A percentile compares a stretch with the other conserved stretches of the same genome.
These are phyloP conservation scores for Aspergillus alliaceus DNA, from an alignment of 2,329 filamentous ascomycete genomes.

Conservation along the genomic window DNA sequence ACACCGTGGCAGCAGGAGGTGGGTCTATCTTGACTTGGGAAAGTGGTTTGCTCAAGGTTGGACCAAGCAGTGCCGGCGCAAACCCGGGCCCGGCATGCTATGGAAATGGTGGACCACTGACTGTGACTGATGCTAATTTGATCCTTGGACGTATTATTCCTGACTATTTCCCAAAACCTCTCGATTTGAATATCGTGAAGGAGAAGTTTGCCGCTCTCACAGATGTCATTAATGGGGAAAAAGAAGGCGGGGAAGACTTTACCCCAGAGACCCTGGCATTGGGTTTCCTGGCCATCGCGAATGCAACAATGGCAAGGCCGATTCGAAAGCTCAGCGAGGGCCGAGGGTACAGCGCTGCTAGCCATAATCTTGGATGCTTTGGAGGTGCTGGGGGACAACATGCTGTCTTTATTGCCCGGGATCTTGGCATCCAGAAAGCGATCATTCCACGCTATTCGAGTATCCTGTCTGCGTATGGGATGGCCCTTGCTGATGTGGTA, in stretches of 20 bases:
- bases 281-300: conserved; percentile 43
- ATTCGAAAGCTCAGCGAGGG: conserved; percentile 90
- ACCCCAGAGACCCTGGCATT: conserved; percentile 69
- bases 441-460: conserved; percentile 71
- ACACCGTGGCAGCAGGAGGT: conserved; percentile 89
- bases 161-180: conserved; percentile 87
- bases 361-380: conserved; percentile 87
- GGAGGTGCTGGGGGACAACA: conserved; percentile 91
- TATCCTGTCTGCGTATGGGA: conserved; percentile 86
- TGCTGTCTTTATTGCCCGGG: conserved; percentile 88
- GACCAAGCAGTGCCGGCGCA: conserved; percentile 82
- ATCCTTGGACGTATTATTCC: conserved; percentile 83
- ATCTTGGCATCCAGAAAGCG: conserved; percentile 75
- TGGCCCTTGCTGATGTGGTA: conserved; percentile 90
- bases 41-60: conserved; percentile 88
- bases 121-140: conserved; percentile 89
- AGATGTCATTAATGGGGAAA: conserved; percentile 67
- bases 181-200: conserved; percentile 75
- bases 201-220: conserved; percentile 73
- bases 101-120: conserved; percentile 83
- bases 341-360: conserved; percentile 85
- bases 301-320: conserved; percentile 58
- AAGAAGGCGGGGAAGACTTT: conserved; percentile 54
- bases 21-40: conserved; percentile 71
- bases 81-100: conserved; percentile 92